phyloP scores from a whole-genome alignment of 2,329 filamentous ascomycete genomes.

The Alternaria alternata region DNA sequence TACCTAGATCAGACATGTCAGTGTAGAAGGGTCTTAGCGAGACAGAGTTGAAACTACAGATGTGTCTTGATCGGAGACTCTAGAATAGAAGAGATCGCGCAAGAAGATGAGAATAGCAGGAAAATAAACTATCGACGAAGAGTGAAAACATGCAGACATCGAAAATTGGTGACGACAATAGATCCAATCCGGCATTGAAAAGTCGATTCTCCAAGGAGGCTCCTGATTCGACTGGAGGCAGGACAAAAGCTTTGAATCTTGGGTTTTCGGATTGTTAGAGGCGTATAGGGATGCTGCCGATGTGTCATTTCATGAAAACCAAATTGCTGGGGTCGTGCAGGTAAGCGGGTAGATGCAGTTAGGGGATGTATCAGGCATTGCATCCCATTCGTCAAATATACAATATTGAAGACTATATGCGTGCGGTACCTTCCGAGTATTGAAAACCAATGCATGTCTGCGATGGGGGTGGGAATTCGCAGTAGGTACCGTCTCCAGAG shows the following conservation, averaged over 20 bases:
- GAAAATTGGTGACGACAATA: neutral
- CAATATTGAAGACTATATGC: neutral
- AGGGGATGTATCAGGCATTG: neutral
- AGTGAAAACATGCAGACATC: neutral
- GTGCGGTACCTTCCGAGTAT: constrained; percentile 7
- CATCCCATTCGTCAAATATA: constrained; percentile 1
- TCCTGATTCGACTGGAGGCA: neutral
- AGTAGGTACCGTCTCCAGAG: neutral
- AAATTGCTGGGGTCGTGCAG: constrained; percentile 9
- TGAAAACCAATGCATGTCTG: neutral
- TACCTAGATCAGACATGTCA: neutral
- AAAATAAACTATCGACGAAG: neutral
- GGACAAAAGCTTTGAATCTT: neutral
- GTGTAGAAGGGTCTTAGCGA: neutral
- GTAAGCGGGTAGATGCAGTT: constrained; percentile 16
- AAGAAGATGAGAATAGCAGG: neutral
- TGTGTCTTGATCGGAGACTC: neutral
- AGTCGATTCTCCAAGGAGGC: neutral
- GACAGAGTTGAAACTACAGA: neutral
- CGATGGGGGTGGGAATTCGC: neutral
- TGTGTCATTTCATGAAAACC: constrained; percentile 5
- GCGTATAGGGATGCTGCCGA: constrained; percentile 9
- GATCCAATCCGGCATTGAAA: neutral
- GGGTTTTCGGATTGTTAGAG: neutral
- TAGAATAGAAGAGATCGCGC: neutral